Base-by-base conservation (phyloP, 495 filamentous ascomycete species). In the Rusavskia elegans region DNA sequence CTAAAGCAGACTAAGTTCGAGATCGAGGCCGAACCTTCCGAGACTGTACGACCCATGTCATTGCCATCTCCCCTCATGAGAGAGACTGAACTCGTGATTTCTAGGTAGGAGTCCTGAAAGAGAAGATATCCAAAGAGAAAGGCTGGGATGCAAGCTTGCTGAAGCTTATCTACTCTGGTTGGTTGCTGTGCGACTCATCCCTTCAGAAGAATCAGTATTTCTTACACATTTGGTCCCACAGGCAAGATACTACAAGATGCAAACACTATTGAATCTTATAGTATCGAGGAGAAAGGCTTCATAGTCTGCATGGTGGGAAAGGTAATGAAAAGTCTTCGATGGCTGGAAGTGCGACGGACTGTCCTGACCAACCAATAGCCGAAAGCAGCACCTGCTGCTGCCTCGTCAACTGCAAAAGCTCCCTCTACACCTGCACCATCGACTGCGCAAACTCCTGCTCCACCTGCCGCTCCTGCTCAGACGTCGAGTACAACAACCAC, bases 241-340 rank as follows among this genome's bases (percentile, higher is more conserved):
- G 89, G 92, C 68, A 98, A 98, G 71, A 95, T 98, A 56, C 75
- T 98, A 54, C 86, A 94, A 69, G 92, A 98, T 85, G 85, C 83
- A 55, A 90, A 95, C 60, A 90, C 90, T 16, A 83, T 97, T 57
- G 88, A 89, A 64, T 85, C 84, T 5, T 96, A 95, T 72, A 93
- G 84, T 69, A 95, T 98, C 53, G 90, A 98, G 70, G 92, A 97
- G 77, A 98, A 97, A 77, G 92, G 92, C 23, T 97, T 95, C 65
- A 83, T 98, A 59, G 93, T 98, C 41, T 98, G 92, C 68, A 92
- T 98, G 78, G 79, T 92, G 42, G 83, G 82, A 53, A 96, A 97
- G 85, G 90, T 95, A 77, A 44, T 68, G 58, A 56, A 38, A 37
- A 5, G 25, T 55, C 42, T 25, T 35, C 32, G 13, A 45, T 55